phyloP scores from a whole-genome alignment of 164 flowering plant genomes.

The Kalanchoe fedtschenkoi region DNA sequence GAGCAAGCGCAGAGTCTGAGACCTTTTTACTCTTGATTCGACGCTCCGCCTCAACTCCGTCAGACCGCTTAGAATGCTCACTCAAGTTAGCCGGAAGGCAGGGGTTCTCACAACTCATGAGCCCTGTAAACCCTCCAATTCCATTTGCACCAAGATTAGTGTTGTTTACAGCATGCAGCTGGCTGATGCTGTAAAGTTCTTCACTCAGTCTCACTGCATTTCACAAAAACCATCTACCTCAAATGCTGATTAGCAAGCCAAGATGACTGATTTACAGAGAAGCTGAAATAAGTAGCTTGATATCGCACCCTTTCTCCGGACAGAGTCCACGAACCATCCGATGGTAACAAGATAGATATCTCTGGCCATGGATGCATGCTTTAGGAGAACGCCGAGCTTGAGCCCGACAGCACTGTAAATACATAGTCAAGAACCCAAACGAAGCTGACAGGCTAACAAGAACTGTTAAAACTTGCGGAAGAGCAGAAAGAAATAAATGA shows the following conservation, averaged over 20 bases:
- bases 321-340: constrained; percentile 6
- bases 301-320: constrained; percentile 1
- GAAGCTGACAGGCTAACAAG: too few relatives aligned
- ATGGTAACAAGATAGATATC: background rate
- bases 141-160: too few relatives aligned
- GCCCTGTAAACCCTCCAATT: background rate
- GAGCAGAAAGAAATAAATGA: background rate
- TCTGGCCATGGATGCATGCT: background rate
- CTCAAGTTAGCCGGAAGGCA: background rate
- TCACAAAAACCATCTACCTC: background rate
- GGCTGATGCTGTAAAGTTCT: background rate
- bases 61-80: background rate
- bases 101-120: background rate
- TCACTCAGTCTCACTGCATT: constrained; percentile 1
- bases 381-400: background rate
- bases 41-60: background rate
- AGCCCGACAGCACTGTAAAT: background rate
- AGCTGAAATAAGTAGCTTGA: too few relatives aligned
- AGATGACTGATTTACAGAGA: too few relatives aligned
- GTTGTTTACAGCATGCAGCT: background rate
- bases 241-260: too few relatives aligned
- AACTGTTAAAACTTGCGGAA: too few relatives aligned
- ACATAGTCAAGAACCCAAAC: background rate
- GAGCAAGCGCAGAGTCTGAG: background rate
- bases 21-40: background rate